A percentile compares a stretch with the other conserved stretches of the same genome.
Evolutionary conservation across 331 rosid species (phyloP).

Genomic region (Pyrus hybrid): DNA sequence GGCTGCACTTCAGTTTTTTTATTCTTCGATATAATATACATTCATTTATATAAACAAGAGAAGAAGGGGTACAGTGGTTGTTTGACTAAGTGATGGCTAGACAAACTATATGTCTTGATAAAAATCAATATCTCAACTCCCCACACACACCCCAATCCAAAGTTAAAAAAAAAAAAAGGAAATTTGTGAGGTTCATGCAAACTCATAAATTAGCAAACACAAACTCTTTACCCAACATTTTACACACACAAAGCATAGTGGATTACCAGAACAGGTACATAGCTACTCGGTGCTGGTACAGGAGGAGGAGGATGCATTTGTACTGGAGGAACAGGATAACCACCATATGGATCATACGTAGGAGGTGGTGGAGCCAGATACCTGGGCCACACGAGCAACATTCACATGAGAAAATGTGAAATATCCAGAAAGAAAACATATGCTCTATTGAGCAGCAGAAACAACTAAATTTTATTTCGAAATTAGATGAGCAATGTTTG

Average conservation of each 20-base stretch:
- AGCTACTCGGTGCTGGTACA: constrained; percentile 67
- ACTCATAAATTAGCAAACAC: neutral
- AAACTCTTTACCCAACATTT: neutral
- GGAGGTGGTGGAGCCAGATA: constrained; percentile 98
- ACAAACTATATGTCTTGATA: neutral
- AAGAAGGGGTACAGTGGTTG: neutral
- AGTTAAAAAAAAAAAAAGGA: neutral
- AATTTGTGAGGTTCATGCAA: neutral
- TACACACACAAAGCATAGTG: neutral
- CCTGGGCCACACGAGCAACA: constrained; percentile 40
- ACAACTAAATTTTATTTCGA: neutral
- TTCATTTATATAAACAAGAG: neutral
- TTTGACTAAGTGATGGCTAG: neutral
- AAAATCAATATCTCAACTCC: neutral
- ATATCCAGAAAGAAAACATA: neutral
- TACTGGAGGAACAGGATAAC: constrained; percentile 84
- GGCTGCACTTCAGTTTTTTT: neutral
- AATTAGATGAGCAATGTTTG: neutral
- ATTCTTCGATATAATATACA: neutral
- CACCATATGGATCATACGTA: constrained; percentile 85
- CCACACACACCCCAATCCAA: neutral
- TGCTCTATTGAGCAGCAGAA: neutral
- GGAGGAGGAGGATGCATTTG: constrained; percentile 79
- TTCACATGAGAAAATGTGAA: neutral
- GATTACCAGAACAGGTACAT: constrained; percentile 83